phyloP scores from a whole-genome alignment of 2,329 filamentous ascomycete genomes.

The Trichoderma atroviride region DNA sequence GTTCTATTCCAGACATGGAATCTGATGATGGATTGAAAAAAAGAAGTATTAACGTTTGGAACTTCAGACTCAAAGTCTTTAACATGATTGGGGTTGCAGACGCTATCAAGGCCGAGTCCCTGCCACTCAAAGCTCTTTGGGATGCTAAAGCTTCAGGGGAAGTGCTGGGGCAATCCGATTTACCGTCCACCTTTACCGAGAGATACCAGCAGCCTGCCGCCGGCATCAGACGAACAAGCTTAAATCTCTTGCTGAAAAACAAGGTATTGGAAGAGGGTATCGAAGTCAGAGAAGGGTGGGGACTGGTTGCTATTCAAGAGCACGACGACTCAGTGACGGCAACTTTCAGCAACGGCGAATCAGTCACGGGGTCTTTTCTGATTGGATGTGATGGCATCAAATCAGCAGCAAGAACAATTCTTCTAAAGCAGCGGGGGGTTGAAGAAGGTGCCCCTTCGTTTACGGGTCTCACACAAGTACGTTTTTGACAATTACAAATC shows the following conservation, averaged over 20 bases:
- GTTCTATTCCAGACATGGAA: not conserved
- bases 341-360: slow-evolving; percentile 29
- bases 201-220: slow-evolving; percentile 32
- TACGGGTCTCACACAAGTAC: slow-evolving; percentile 32
- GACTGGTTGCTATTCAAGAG: slow-evolving; percentile 31
- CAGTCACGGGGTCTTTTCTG: slow-evolving; percentile 32
- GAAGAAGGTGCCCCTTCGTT: slow-evolving; percentile 29
- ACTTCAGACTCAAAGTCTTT: slow-evolving; percentile 31
- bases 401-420: slow-evolving; percentile 28
- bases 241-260: slow-evolving; percentile 31
- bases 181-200: slow-evolving; percentile 29
- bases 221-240: slow-evolving; percentile 31
- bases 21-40: not conserved
- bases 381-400: slow-evolving; percentile 35
- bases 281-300: slow-evolving; percentile 34
- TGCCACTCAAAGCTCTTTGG: slow-evolving; percentile 29
- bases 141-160: slow-evolving; percentile 30
- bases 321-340: slow-evolving; percentile 31
- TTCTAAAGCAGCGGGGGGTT: slow-evolving; percentile 28
- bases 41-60: not conserved
- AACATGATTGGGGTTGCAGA: slow-evolving; percentile 30
- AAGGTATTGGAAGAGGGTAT: slow-evolving; percentile 28
- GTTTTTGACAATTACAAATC: not conserved
- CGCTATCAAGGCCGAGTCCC: slow-evolving; percentile 24
- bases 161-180: slow-evolving; percentile 29